Evolutionary conservation across 495 filamentous ascomycete genomes (phyloP), one percentile per base, ranked within the genome.

Genomic region (Platismatia glauca): DNA sequence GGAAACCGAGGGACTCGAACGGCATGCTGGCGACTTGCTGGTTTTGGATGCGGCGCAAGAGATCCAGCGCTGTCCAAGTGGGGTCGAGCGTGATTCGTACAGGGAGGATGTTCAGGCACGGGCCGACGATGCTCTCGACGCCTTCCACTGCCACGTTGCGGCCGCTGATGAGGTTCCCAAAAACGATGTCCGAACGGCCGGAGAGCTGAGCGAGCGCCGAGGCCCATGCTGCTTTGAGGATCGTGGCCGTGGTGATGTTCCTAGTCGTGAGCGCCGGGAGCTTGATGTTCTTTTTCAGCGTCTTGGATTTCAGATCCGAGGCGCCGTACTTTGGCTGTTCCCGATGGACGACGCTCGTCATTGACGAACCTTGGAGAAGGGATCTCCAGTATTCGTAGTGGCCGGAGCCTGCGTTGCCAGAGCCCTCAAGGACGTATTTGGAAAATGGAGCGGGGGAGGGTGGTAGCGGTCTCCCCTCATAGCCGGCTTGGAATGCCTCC

Each of bases 71-170:
- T 9, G 76, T 82, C 77, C 75, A 80, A 27, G 70, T 72, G 7
- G 77, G 73, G 18, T 71, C 65, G 61, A 85, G 78, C 15, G 73
- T 72, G 22, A 86, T 79, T 11, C 83, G 75, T 0, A 86, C 79
- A 0, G 84, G 84, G 3, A 86, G 71, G 20, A 84, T 74, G 64
- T 86, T 86, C 60, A 86, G 71, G 66, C 84, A 87, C 7, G 81
- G 81, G 0, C 82, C 82, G 52, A 83, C 73, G 22, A 80, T 81
- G 63, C 70, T 76, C 35, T 81, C 82, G 27, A 85, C 74, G 3
- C 81, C 78, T 7, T 77, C 75, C 7, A 87, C 66, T 33, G 76
- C 75, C 18, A 77, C 76, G 60, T 81, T 82, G 24, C 87, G 80
- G 4, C 86, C 82, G 55, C 78, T 80, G 60, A 82, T 79, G 3